Percentiles rank a stretch among this genome's conserved stretches.
Evolutionary conservation across 768 basidiomycete genomes (phyloP).

Genomic region (Lyophyllum atratum): DNA sequence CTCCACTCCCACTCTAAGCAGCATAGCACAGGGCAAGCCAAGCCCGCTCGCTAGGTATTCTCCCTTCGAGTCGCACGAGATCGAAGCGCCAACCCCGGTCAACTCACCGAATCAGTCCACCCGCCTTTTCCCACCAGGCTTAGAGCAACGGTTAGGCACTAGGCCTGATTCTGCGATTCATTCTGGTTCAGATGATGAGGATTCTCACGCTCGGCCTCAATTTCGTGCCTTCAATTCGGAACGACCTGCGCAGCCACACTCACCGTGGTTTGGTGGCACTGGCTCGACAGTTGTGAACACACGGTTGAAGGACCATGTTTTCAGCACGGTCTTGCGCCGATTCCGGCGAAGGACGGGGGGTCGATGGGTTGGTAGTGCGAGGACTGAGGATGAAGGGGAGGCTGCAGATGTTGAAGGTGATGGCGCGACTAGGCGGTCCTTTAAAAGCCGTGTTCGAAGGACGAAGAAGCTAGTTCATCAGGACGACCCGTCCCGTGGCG

Average conservation of each 20-base stretch:
- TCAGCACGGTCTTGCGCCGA: conserved; percentile 81
- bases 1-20: conserved; percentile 24
- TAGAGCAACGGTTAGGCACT: conserved; percentile 22
- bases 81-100: conserved; percentile 50
- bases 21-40: conserved; percentile 26
- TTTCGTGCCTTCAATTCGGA: conserved; percentile 46
- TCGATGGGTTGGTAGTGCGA: conserved; percentile 35
- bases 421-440: conserved; percentile 18
- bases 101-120: conserved; percentile 43
- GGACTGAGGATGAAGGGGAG: conserved; percentile 61
- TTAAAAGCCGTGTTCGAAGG: conserved; percentile 31
- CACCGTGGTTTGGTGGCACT: conserved; percentile 79
- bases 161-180: conserved; percentile 9
- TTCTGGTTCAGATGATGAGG: conserved; percentile 32
- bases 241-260: conserved; percentile 33
- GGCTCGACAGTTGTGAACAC: conserved; percentile 95
- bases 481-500: conserved; percentile 39
- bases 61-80: conserved; percentile 35
- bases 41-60: conserved; percentile 46
- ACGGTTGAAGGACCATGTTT: conserved; percentile 93
- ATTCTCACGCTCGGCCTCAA: conserved; percentile 31
- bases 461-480: conserved; percentile 41
- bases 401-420: conserved; percentile 42
- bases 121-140: conserved; percentile 31
- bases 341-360: conserved; percentile 58